phyloP scores from a whole-genome alignment of 2,329 filamentous ascomycete genomes.

The Phoma sp. region DNA sequence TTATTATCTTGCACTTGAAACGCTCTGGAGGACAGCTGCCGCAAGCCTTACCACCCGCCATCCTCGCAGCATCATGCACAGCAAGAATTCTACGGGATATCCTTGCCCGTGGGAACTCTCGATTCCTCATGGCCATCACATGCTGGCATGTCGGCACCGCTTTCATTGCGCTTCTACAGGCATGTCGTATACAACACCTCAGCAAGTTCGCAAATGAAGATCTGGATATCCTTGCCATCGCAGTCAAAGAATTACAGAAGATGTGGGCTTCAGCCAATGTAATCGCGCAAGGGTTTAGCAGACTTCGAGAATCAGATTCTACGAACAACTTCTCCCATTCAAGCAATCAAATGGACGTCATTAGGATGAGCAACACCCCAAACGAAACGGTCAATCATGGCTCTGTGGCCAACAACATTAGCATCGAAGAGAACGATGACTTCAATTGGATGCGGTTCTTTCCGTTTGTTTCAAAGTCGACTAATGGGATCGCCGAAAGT shows the following conservation, averaged over 20 bases:
- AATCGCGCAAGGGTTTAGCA: constrained; percentile 28
- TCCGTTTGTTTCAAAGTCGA: constrained; percentile 29
- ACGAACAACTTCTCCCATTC: not conserved
- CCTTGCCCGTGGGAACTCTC: constrained; percentile 30
- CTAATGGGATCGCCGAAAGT: constrained; percentile 28
- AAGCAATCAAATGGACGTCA: not conserved
- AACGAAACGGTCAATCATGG: not conserved
- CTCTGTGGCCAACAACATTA: not conserved
- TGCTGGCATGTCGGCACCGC: constrained; percentile 34
- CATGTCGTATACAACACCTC: constrained; percentile 28
- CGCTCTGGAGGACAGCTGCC: constrained; percentile 30
- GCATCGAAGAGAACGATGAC: constrained; percentile 9
- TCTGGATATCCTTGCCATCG: constrained; percentile 24
- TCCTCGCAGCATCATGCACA: constrained; percentile 32
- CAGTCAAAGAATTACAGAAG: constrained; percentile 29
- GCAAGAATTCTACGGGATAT: constrained; percentile 31
- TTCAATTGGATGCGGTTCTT: constrained; percentile 37
- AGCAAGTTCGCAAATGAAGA: constrained; percentile 27
- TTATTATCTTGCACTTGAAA: constrained; percentile 31
- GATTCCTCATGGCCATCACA: constrained; percentile 34
- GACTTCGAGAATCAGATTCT: constrained; percentile 21
- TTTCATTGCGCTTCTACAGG: constrained; percentile 32
- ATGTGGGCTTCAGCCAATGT: constrained; percentile 37
- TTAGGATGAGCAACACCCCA: not conserved
- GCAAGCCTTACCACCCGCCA: constrained; percentile 30